These are phyloP conservation scores for Camillea tinctor DNA, from an alignment of 2,329 filamentous ascomycete genomes.

Conservation along the genomic window DNA sequence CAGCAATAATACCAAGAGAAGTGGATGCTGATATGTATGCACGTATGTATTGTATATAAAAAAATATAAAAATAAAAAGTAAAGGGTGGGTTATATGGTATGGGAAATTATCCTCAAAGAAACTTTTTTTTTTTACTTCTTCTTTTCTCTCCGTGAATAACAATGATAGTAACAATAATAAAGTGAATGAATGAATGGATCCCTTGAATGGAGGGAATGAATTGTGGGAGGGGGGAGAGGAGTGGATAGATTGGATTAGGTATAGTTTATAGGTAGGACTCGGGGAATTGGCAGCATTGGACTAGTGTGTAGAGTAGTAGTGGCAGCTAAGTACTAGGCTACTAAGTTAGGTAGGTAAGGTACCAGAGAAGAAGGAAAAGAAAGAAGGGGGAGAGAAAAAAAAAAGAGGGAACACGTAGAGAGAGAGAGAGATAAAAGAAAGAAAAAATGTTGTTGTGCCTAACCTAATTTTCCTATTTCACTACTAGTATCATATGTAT, in stretches of 20 bases:
- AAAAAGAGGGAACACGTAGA: too few species aligned
- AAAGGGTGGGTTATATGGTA: neutral
- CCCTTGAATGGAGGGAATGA: too few species aligned
- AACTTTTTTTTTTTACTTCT: slow-evolving; percentile 6
- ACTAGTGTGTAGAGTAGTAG: neutral
- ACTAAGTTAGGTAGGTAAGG: neutral
- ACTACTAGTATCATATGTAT: too few species aligned
- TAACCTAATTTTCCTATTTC: too few species aligned
- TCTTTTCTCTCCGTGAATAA: neutral
- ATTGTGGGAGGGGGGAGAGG: neutral
- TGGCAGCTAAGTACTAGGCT: neutral
- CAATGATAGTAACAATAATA: neutral
- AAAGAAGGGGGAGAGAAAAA: too few species aligned
- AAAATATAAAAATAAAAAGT: too few species aligned
- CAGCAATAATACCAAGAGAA: neutral
- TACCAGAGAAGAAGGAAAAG: too few species aligned
- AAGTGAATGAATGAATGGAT: neutral
- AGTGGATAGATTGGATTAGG: neutral
- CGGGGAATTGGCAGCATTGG: neutral
- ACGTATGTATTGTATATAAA: neutral
- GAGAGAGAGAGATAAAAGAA: too few species aligned
- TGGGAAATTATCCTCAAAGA: slow-evolving; percentile 19
- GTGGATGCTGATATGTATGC: too few species aligned
- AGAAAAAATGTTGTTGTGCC: too few species aligned
- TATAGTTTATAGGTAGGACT: neutral